Percentiles rank a stretch among this genome's conserved stretches.
Conservation (phyloP, 495 filamentous ascomycete species). For the Darksidea phi region DNA sequence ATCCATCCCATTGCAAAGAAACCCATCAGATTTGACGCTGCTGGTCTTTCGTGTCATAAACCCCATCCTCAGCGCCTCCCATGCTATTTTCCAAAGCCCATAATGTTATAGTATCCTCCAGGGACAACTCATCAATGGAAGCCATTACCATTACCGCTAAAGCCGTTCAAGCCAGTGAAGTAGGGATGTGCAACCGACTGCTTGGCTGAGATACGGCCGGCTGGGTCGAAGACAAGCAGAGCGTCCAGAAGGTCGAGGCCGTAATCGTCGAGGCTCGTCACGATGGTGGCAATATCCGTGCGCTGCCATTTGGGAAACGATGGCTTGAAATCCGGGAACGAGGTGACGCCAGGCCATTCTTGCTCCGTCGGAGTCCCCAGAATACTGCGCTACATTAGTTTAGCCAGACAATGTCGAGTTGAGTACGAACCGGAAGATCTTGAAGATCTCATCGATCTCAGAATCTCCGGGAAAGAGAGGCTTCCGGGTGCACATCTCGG, state of each 20-base stretch:
- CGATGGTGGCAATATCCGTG: constrained; percentile 58
- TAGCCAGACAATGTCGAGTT: background rate
- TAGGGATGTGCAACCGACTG: constrained; percentile 91
- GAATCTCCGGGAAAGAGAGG: constrained; percentile 97
- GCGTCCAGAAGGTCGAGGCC: constrained; percentile 85
- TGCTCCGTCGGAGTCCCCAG: constrained; percentile 89
- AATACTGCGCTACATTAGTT: constrained; percentile 53
- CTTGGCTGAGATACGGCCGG: constrained; percentile 91
- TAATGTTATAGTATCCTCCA: constrained; percentile 20
- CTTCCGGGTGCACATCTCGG: constrained; percentile 99
- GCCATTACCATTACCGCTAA: constrained; percentile 15
- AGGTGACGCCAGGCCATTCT: constrained; percentile 92
- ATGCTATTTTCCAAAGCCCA: constrained; percentile 6
- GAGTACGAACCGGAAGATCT: constrained; percentile 83
- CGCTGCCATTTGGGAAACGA: constrained; percentile 96
- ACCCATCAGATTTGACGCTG: background rate
- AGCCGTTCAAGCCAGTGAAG: constrained; percentile 57
- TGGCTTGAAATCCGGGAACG: constrained; percentile 95
- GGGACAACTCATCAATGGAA: constrained; percentile 19
- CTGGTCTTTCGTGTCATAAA: background rate
- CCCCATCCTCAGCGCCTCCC: constrained; percentile 2
- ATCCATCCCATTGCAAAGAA: background rate
- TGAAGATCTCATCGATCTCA: constrained; percentile 99
- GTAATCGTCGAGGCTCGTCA: constrained; percentile 64
- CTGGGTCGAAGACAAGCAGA: constrained; percentile 91